Base-by-base conservation (phyloP, 106 monocot species). In the Allium sativum region DNA sequence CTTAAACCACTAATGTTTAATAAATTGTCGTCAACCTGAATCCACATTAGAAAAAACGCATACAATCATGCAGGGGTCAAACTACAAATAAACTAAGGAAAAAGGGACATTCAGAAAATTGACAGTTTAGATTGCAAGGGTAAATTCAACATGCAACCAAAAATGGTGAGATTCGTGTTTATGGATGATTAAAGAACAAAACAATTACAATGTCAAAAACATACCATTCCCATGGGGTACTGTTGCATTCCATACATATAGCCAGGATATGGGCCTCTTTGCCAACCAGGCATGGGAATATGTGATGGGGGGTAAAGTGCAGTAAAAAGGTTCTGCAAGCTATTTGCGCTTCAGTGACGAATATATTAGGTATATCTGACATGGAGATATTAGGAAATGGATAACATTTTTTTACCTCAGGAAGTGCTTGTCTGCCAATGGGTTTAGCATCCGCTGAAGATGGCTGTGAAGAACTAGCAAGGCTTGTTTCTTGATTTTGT, bases 321-420 rank as follows among this genome's bases (percentile, higher is more conserved):
- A 70, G 85, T 68, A 48, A 93, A 93, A 57, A 93, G 75, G 70
- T 93, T 77, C 93, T 93, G 78, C 53, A 78, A 12, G 69, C 18
- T 18, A 61, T 18, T 44, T 31, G 31, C 31, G 14, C 17, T 14
- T 11, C n/a, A 19, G 56, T 21, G 14, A 56, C 4, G 21, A 19
- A 56, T 17, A 19, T 16, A 21, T 19, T 7, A 56, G 21, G 56
- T 10, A 21, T 19, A 10, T 56, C 10, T 7, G 9, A 42, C 41
- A 31, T 20, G 21, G 64, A 40, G 48, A 22, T 44, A 31, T 42
- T 18, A 42, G 40, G 18, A 9, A 52, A 15, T 53, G 8, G 17
- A 12, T 18, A 21, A 16, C 22, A 52, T 40, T 10, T 52, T 5
- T 17, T 69, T 77, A 82, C 81, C 64, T 54, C 81, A 55, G 81